Evolutionary conservation across 2,329 filamentous ascomycete species (phyloP).

Genomic region (Pseudogymnoascus sp.): DNA sequence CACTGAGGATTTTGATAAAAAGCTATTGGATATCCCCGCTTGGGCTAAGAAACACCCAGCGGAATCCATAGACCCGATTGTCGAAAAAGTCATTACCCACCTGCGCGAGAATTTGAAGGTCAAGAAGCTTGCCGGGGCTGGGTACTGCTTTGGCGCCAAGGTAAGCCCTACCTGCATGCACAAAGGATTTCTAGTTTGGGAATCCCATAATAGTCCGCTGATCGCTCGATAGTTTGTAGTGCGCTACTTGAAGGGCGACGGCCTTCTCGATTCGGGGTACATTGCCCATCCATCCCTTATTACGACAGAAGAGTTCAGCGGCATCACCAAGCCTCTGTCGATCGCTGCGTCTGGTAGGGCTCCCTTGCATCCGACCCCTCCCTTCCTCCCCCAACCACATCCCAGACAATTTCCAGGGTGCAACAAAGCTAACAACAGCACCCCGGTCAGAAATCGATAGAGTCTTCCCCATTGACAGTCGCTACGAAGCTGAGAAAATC

Average conservation of each 20-base stretch:
- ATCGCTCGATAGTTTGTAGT: neutral
- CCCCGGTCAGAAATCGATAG: slow-evolving; percentile 48
- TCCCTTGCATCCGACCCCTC: neutral
- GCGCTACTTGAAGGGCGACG: neutral
- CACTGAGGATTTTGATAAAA: slow-evolving; percentile 39
- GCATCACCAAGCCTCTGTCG: slow-evolving; percentile 58
- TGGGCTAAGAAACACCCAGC: neutral
- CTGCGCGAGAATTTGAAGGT: slow-evolving; percentile 44
- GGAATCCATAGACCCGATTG: slow-evolving; percentile 28
- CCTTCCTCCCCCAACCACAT: neutral
- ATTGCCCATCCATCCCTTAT: slow-evolving; percentile 76
- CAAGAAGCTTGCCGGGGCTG: slow-evolving; percentile 54
- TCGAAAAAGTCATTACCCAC: slow-evolving; percentile 47
- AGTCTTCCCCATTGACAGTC: slow-evolving; percentile 57
- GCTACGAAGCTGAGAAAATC: slow-evolving; percentile 57
- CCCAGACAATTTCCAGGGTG: neutral
- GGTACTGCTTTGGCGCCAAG: slow-evolving; percentile 73
- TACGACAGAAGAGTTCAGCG: slow-evolving; percentile 55
- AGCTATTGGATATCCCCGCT: slow-evolving; percentile 13
- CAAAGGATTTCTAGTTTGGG: slow-evolving; percentile 43
- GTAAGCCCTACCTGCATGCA: slow-evolving; percentile 62
- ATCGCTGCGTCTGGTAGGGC: slow-evolving; percentile 44
- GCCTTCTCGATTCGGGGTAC: slow-evolving; percentile 42
- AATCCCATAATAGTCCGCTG: neutral
- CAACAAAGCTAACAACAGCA: neutral